Evolutionary conservation across 495 filamentous ascomycete genomes (phyloP).

Genomic region (Aspergillus haitiensis): DNA sequence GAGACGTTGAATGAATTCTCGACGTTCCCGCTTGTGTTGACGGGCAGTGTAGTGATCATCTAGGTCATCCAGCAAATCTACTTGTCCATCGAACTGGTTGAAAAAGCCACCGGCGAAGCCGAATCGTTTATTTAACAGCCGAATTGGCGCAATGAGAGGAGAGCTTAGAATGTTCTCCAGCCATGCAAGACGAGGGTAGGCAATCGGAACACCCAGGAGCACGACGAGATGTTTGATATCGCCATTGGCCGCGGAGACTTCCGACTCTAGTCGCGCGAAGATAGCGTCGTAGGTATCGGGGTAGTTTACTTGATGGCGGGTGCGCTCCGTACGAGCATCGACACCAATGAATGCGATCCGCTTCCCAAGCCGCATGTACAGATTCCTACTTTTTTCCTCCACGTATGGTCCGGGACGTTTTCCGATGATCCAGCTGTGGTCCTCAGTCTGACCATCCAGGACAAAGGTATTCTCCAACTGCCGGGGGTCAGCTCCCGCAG

Average conservation of each 20-base stretch:
- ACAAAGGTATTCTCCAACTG: slow-evolving; percentile 72
- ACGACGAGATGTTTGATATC: slow-evolving; percentile 80
- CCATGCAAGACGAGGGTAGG: slow-evolving; percentile 92
- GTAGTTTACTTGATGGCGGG: slow-evolving; percentile 88
- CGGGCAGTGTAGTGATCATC: slow-evolving; percentile 94
- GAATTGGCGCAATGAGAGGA: slow-evolving; percentile 80
- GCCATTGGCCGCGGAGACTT: slow-evolving; percentile 61
- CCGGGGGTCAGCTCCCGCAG: slow-evolving; percentile 57
- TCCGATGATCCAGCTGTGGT: slow-evolving; percentile 80
- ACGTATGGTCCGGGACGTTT: slow-evolving; percentile 75
- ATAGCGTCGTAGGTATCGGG: slow-evolving; percentile 84
- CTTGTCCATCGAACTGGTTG: slow-evolving; percentile 88
- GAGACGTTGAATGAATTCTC: slow-evolving; percentile 67
- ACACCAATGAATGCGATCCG: slow-evolving; percentile 83
- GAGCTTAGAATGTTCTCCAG: slow-evolving; percentile 85
- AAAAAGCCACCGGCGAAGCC: slow-evolving; percentile 82
- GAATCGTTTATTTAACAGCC: slow-evolving; percentile 87
- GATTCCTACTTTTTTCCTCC: slow-evolving; percentile 71
- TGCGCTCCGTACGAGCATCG: slow-evolving; percentile 89
- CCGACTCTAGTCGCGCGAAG: slow-evolving; percentile 65
- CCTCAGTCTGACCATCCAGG: slow-evolving; percentile 54
- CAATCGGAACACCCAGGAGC: slow-evolving; percentile 88
- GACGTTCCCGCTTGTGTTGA: slow-evolving; percentile 87
- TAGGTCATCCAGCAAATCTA: slow-evolving; percentile 89
- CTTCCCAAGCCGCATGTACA: slow-evolving; percentile 82